Evolutionary conservation across 176 grass and related monocot genomes (phyloP).

Genomic region (Triticum turgidum): DNA sequence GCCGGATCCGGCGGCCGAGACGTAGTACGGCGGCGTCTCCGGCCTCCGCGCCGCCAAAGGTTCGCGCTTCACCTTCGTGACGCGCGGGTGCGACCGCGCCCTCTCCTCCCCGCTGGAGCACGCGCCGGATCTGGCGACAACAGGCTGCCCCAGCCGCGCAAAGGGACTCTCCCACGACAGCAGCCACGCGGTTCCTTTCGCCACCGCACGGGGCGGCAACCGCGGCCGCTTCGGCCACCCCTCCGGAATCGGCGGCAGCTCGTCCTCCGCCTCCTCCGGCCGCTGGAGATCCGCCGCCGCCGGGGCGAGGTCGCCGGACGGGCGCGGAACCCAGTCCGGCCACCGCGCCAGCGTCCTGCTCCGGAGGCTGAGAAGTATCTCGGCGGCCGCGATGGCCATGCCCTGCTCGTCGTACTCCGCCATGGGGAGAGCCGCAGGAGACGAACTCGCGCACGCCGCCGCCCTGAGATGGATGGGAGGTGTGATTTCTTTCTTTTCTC

Average conservation of each 20-base stretch:
- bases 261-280: background rate
- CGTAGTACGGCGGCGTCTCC: background rate
- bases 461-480: background rate
- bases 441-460: background rate
- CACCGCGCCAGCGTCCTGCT: background rate
- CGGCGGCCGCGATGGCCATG: background rate
- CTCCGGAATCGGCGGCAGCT: background rate
- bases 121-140: background rate
- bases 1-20: background rate
- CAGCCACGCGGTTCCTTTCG: background rate
- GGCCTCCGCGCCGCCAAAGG: background rate
- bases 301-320: background rate
- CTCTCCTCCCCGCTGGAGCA: background rate
- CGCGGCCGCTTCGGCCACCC: conserved; percentile 1
- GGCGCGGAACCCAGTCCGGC: conserved; percentile 6
- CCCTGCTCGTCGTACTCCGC: background rate
- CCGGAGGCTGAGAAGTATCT: conserved; percentile 32
- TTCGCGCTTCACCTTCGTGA: background rate
- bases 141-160: background rate
- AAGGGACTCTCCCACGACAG: background rate
- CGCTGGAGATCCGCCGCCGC: background rate
- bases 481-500: background rate
- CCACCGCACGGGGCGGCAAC: background rate
- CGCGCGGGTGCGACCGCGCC: background rate
- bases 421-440: background rate